These are phyloP conservation scores for Bombardia bombarda DNA, from an alignment of 495 filamentous ascomycete genomes.

Conservation along the genomic window DNA sequence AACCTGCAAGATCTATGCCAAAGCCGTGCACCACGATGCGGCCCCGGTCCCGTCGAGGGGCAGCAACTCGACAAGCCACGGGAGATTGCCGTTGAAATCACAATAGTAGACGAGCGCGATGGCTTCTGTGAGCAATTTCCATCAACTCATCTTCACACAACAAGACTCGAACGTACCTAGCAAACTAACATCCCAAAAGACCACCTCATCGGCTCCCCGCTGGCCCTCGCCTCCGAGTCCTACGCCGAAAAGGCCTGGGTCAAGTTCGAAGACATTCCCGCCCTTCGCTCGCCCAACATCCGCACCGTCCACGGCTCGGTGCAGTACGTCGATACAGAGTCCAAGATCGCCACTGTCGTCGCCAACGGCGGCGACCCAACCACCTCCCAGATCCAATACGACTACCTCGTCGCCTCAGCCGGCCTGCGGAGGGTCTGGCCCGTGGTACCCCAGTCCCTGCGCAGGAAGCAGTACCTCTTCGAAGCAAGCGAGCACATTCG, in stretches of 20 bases:
- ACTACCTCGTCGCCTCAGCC: conserved; percentile 55
- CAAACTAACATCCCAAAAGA: conserved; percentile 16
- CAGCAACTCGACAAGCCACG: conserved; percentile 15
- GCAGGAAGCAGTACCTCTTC: conserved; percentile 45
- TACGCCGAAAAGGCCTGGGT: conserved; percentile 55
- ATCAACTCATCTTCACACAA: not conserved
- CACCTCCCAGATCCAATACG: conserved; percentile 41
- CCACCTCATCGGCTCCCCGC: conserved; percentile 58
- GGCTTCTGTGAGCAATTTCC: conserved; percentile 48
- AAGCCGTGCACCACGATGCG: conserved; percentile 23
- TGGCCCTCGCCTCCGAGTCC: conserved; percentile 49
- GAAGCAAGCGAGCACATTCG: conserved; percentile 44
- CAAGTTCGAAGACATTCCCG: conserved; percentile 50
- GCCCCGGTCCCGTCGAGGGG: conserved; percentile 14
- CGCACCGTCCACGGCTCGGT: conserved; percentile 51
- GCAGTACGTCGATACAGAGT: conserved; percentile 40
- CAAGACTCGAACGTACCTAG: not conserved
- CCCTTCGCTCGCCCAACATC: conserved; percentile 40
- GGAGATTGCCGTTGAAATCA: conserved; percentile 50
- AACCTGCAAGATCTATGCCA: conserved; percentile 53
- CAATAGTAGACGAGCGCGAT: conserved; percentile 62
- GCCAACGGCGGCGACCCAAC: conserved; percentile 15
- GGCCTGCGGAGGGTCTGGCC: conserved; percentile 56
- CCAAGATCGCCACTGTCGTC: conserved; percentile 43
- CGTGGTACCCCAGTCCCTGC: conserved; percentile 50